These are phyloP conservation scores for Pseudomonodictys pantanalensis DNA, from an alignment of 495 filamentous ascomycete genomes.

Conservation along the genomic window DNA sequence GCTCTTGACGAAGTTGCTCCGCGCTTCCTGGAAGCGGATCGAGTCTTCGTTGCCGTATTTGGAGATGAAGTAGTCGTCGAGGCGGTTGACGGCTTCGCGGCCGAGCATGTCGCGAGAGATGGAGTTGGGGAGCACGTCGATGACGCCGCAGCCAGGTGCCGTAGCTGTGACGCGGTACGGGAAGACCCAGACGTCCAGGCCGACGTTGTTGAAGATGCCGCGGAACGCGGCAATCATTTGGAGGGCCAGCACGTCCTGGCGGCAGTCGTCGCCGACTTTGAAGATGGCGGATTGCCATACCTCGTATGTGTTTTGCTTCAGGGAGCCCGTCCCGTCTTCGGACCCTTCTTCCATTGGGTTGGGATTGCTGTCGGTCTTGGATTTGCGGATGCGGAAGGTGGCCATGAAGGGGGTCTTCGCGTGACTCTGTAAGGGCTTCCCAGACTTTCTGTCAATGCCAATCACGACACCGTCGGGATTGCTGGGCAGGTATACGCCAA, in stretches of 20 bases:
- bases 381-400: slow-evolving; percentile 92
- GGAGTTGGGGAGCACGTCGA: slow-evolving; percentile 94
- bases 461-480: slow-evolving; percentile 97
- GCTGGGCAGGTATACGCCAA: slow-evolving; percentile 94
- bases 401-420: slow-evolving; percentile 99
- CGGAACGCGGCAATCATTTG: slow-evolving; percentile 98
- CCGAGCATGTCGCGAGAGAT: slow-evolving; percentile 99
- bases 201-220: slow-evolving; percentile 89
- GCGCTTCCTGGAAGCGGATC: slow-evolving; percentile 88
- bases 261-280: slow-evolving; percentile 98
- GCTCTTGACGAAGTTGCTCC: slow-evolving; percentile 97
- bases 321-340: slow-evolving; percentile 26
- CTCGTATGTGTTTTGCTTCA: slow-evolving; percentile 57
- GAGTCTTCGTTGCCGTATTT: slow-evolving; percentile 97
- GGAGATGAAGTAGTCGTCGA: slow-evolving; percentile 96
- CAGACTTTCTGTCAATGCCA: slow-evolving; percentile 95
- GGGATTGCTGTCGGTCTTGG: slow-evolving; percentile 51
- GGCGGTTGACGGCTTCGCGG: slow-evolving; percentile 92
- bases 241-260: slow-evolving; percentile 92
- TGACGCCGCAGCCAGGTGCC: slow-evolving; percentile 95
- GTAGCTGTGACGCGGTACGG: slow-evolving; percentile 98
- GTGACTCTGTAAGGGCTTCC: slow-evolving; percentile 94
- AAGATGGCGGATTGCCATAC: slow-evolving; percentile 99
- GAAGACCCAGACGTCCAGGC: slow-evolving; percentile 94
- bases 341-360: not conserved